A percentile compares a stretch with the other conserved stretches of the same genome.
Evolutionary conservation across 2,329 filamentous ascomycete species (phyloP).

Genomic region (Alternaria incomplexa): DNA sequence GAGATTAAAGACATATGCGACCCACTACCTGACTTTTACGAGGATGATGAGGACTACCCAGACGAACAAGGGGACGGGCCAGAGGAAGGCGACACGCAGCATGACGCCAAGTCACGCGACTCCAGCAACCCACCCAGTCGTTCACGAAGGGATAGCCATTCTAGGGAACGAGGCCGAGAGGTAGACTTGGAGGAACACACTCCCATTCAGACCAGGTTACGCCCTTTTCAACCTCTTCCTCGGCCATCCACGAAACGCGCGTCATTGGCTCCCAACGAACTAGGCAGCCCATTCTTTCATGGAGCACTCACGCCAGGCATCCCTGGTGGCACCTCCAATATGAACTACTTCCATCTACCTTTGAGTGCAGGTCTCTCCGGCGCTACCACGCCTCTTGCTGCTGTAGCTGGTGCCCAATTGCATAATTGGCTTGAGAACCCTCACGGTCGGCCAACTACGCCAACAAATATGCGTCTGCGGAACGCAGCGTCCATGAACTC

Average conservation of each 20-base stretch:
- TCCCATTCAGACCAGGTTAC: slow-evolving; percentile 26
- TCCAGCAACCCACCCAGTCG: slow-evolving; percentile 38
- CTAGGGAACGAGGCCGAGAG: slow-evolving; percentile 28
- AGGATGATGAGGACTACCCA: slow-evolving; percentile 72
- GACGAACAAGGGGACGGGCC: slow-evolving; percentile 58
- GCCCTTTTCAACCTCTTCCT: slow-evolving; percentile 32
- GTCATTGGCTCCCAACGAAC: slow-evolving; percentile 40
- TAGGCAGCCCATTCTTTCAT: slow-evolving; percentile 46
- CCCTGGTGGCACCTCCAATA: slow-evolving; percentile 75
- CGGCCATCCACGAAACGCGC: slow-evolving; percentile 37
- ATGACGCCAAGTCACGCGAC: slow-evolving; percentile 25
- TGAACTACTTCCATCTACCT: slow-evolving; percentile 84
- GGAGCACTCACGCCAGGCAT: slow-evolving; percentile 62
- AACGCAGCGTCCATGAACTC: slow-evolving; percentile 54
- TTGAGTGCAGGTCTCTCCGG: slow-evolving; percentile 74
- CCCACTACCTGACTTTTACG: slow-evolving; percentile 95
- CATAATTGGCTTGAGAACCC: slow-evolving; percentile 56
- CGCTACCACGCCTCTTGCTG: slow-evolving; percentile 78
- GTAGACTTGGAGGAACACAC: slow-evolving; percentile 21
- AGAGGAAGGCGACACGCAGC: slow-evolving; percentile 41
- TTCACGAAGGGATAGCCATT: slow-evolving; percentile 41
- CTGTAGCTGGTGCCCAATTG: slow-evolving; percentile 74
- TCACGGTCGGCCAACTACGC: slow-evolving; percentile 41
- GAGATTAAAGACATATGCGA: slow-evolving; percentile 98
- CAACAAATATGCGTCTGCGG: slow-evolving; percentile 44